These are phyloP conservation scores for Petunia hybrid DNA, from an alignment of 305 asterid genomes.

Conservation along the genomic window DNA sequence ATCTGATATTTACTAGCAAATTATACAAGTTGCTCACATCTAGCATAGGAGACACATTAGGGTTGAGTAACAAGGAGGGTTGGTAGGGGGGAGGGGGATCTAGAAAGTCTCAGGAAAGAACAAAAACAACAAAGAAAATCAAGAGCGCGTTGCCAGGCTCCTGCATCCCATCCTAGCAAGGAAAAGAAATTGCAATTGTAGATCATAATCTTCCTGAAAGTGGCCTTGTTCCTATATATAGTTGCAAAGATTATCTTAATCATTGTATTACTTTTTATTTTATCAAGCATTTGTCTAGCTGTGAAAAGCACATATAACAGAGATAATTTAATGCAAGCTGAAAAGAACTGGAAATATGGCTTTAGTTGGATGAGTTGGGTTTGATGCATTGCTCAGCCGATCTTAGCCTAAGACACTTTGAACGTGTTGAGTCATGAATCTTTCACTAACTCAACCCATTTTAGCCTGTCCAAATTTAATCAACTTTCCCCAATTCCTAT, in stretches of 20 bases:
- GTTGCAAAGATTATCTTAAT: slow-evolving; percentile 16
- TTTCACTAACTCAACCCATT: not conserved
- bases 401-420: slow-evolving; percentile 7
- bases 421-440: slow-evolving; percentile 10
- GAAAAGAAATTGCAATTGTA: not conserved
- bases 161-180: not conserved
- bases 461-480: not conserved
- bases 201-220: not conserved
- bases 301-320: not conserved
- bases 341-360: not conserved
- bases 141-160: not conserved
- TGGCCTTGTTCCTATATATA: not conserved
- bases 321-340: not conserved
- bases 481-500: not conserved
- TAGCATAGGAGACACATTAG: too few species aligned
- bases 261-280: not conserved
- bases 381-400: not conserved
- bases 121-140: too few species aligned
- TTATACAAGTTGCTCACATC: too few species aligned
- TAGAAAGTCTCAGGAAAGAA: too few species aligned
- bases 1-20: too few species aligned
- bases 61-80: too few species aligned
- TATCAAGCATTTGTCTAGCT: not conserved
- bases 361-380: not conserved
- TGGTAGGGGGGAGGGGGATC: too few species aligned